Base-by-base conservation (phyloP, 2,329 filamentous ascomycete species). In the Diaporthe sp. region DNA sequence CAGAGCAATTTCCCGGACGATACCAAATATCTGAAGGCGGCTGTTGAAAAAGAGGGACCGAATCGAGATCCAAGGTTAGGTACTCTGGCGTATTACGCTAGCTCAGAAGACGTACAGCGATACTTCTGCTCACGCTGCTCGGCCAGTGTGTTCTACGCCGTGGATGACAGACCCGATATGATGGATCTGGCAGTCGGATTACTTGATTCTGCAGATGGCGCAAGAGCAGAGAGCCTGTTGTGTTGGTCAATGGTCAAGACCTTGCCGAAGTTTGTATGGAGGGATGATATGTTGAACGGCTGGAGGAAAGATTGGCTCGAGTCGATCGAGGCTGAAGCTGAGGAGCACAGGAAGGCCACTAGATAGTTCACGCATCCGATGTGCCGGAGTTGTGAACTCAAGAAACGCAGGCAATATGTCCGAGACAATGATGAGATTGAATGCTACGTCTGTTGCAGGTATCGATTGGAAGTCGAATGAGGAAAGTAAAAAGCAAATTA, bases 81-180 rank as follows among this genome's bases (percentile, higher is more conserved):
- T 0, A 89, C 86, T 0, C 80, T 89, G 6, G 78, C 81, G 0
- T 83, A 84, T 39, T 88, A 87, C 77, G 77, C 79, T 12, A 88
- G 87, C 65, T 88, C 86, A 0, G 79, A 84, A 0, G 84, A 83
- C 19, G 85, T 88, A 0, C 83, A 87, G 73, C 81, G 88, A 1
- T 89, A 88, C 75, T 89, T 87, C 75, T 90, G 88, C 79, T 83
- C 83, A 0, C 81, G 77, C 1, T 90, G 88, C 79, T 87, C 87
- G 0, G 87, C 88, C 0, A 80, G 78, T 15, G 81, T 89, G 0
- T 89, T 89, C 73, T 89, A 87, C 74, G 82, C 84, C 0, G 79
- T 79, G 0, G 84, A 87, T 22, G 79, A 82, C 5, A 80, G 85
- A 2, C 81, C 84, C 0, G 81, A 85, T 0, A 76, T 86, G 10